Conservation (phyloP, 78 protist genomes). For the Tieghemostelium lacteum region DNA sequence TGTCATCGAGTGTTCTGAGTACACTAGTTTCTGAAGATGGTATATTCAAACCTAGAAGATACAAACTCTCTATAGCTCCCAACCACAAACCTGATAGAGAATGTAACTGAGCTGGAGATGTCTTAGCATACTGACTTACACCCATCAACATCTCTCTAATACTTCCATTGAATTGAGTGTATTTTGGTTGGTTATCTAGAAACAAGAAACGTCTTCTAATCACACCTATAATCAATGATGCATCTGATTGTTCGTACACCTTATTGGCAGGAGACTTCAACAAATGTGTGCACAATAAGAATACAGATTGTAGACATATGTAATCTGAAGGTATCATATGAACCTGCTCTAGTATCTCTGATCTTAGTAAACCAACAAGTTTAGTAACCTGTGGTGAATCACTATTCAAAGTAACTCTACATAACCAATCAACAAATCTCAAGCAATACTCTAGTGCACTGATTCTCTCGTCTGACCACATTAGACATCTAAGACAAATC, state of each 20-base stretch:
- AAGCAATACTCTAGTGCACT: constrained; percentile 67
- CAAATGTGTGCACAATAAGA: constrained; percentile 28
- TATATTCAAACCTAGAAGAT: constrained; percentile 17
- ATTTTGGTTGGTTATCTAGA: constrained; percentile 57
- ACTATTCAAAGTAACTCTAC: constrained; percentile 32
- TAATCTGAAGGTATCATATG: constrained; percentile 65
- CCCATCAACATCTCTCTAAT: constrained; percentile 73
- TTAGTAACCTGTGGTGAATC: not conserved
- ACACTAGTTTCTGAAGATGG: constrained; percentile 34
- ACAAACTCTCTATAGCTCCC: constrained; percentile 54
- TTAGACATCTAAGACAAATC: constrained; percentile 58
- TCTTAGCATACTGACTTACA: constrained; percentile 27
- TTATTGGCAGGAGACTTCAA: constrained; percentile 39
- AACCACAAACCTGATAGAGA: constrained; percentile 33
- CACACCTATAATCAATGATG: constrained; percentile 3
- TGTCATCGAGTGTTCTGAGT: constrained; percentile 54
- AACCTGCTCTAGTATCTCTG: constrained; percentile 41
- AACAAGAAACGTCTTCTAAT: constrained; percentile 37
- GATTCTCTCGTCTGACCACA: constrained; percentile 46
- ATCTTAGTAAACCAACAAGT: constrained; percentile 22
- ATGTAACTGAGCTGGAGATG: not conserved
- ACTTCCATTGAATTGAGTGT: constrained; percentile 55
- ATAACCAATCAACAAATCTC: constrained; percentile 71
- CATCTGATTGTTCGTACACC: constrained; percentile 65
- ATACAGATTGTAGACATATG: constrained; percentile 57